A percentile compares a stretch with the other conserved stretches of the same genome.
Evolutionary conservation across 495 filamentous ascomycete genomes (phyloP).

Genomic region (Tuber calosporum): DNA sequence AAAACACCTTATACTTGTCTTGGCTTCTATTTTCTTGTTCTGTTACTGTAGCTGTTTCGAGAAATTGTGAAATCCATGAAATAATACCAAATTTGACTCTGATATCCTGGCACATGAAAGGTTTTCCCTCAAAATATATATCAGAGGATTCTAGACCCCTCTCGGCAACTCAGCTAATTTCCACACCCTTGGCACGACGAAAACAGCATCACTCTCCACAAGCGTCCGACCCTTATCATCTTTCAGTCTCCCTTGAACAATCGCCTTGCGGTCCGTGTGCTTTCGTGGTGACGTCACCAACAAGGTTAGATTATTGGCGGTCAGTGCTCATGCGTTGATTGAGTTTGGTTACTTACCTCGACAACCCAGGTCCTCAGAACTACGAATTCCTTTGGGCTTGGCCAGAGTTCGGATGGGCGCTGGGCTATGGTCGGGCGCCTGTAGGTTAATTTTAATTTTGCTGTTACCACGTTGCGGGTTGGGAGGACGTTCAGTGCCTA

Average conservation of each 20-base stretch:
- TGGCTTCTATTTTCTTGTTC: too few relatives aligned
- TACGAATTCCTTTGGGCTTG: constrained; percentile 24
- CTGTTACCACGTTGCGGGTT: constrained; percentile 31
- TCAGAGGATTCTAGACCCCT: constrained; percentile 7
- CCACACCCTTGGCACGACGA: constrained; percentile 30
- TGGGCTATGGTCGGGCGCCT: constrained; percentile 23
- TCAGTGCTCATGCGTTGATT: background rate
- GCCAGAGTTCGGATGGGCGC: constrained; percentile 7
- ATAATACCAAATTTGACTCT: too few relatives aligned
- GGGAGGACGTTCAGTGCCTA: constrained; percentile 27
- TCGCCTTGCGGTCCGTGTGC: constrained; percentile 22
- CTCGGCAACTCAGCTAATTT: constrained; percentile 20
- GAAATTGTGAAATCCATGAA: too few relatives aligned
- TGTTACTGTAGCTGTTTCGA: too few relatives aligned
- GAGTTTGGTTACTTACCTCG: constrained; percentile 15
- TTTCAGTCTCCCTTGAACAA: constrained; percentile 25
- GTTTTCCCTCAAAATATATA: background rate
- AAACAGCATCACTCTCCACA: constrained; percentile 23
- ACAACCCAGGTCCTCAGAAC: constrained; percentile 27
- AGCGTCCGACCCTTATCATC: constrained; percentile 29
- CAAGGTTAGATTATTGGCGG: background rate
- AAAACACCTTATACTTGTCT: too few relatives aligned
- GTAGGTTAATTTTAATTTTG: constrained; percentile 24
- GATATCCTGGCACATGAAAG: too few relatives aligned
- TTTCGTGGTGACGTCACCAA: background rate